Conservation (phyloP, 1,284 basidiomycete genomes). For the Coriolopsis trogii region DNA sequence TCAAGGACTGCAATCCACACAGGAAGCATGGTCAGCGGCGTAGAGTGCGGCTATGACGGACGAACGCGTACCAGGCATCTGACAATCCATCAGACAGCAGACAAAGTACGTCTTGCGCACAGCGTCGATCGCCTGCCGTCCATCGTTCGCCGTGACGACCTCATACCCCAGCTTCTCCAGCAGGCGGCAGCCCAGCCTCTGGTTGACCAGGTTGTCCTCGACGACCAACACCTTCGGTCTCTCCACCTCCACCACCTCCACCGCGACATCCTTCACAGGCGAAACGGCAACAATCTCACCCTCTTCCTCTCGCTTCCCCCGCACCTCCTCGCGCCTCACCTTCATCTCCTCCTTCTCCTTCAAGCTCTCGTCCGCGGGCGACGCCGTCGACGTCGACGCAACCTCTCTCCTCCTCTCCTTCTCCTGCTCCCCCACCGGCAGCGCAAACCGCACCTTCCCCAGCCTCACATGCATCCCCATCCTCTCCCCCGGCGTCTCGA, state of each 20-base stretch:
- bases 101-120: slow-evolving; percentile 21
- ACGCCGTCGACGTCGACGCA: neutral
- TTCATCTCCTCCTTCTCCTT: slow-evolving; percentile 6
- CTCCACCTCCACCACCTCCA: too few relatives aligned
- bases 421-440: slow-evolving; percentile 21
- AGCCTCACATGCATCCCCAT: slow-evolving; percentile 25
- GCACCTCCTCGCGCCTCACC: neutral
- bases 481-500: slow-evolving; percentile 27
- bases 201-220: too few relatives aligned
- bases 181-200: slow-evolving; percentile 32
- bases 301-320: neutral
- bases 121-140: slow-evolving; percentile 31
- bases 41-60: neutral
- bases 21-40: neutral
- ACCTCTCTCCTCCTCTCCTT: neutral
- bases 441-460: slow-evolving; percentile 29
- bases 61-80: slow-evolving; percentile 32
- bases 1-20: slow-evolving; percentile 24
- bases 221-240: too few relatives aligned
- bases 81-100: slow-evolving; percentile 36
- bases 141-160: slow-evolving; percentile 33
- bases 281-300: neutral
- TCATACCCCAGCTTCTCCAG: slow-evolving; percentile 34
- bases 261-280: neutral
- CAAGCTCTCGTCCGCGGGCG: too few relatives aligned